Base-by-base conservation (phyloP, 1,139 yeast species). In the Taphrina betulina region DNA sequence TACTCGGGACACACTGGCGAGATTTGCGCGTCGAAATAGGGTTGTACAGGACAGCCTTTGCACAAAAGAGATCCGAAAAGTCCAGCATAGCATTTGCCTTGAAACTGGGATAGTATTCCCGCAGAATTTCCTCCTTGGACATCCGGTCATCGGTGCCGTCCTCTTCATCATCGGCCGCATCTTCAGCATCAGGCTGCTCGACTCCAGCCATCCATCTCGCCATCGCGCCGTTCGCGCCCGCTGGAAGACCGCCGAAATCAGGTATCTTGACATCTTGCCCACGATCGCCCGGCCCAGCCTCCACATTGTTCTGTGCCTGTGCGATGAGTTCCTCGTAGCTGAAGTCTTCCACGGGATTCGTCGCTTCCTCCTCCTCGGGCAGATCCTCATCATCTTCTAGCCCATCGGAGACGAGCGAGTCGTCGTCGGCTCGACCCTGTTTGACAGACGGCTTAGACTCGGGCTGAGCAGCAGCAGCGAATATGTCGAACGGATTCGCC, bases 61-160 rank as follows among this genome's bases (percentile, higher is more conserved):
- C 81, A 3, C 84, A 80, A 64, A 84, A 85, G 48, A 85, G 72
- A 4, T 79, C 69, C 66, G 84, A 87, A 77, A 84, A 81, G 63
- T 81, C 79, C 64, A 84, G 73, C 1, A 83, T 78, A 45, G 77
- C 74, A 36, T 79, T 75, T 14, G 72, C 73, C 50, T 75, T 73
- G 67, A 83, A 87, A 1, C 78, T 75, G 0, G 95, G 95, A 65
- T 77, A 86, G 64, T 79, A 80, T 35, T 63, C 61, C 37, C 62
- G 57, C 29, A 73, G 57, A 60, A 63, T 46, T 60, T 66, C 58
- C 66, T 67, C 61, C 62, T 70, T 60, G 31, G 65, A 55, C 35
- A 55, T 51, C 48, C 71, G 75, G 26, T 66, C 66, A 29, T 70
- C 71, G 40, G 73, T 62, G 28, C 68, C 71, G 26, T 67, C 68